Evolutionary conservation across 768 basidiomycete species (phyloP).

Genomic region (Mycena galericulata): DNA sequence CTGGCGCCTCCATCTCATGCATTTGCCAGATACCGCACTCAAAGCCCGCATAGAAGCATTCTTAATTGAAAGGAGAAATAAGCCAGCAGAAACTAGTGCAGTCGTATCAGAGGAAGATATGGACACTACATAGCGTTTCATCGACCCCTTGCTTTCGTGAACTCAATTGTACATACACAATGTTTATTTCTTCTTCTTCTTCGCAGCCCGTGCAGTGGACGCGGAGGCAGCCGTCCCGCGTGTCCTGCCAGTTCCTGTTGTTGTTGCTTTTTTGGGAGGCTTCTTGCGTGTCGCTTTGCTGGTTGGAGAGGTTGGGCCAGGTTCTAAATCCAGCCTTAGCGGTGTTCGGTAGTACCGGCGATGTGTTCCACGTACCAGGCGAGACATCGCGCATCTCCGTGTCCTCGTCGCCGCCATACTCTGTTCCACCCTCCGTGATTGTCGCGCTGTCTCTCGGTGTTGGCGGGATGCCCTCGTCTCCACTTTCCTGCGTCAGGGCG

Average conservation of each 20-base stretch:
- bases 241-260: neutral
- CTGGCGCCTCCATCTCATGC: no score
- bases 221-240: conserved; percentile 14
- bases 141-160: neutral
- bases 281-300: conserved; percentile 18
- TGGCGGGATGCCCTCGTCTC: conserved; percentile 71
- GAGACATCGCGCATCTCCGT: conserved; percentile 69
- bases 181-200: conserved; percentile 33
- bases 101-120: no score
- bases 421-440: conserved; percentile 78
- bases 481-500: conserved; percentile 85
- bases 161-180: conserved; percentile 10
- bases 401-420: conserved; percentile 74
- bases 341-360: neutral
- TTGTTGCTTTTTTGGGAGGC: conserved; percentile 14
- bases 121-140: conserved; percentile 23
- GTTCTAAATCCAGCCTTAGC: conserved; percentile 1
- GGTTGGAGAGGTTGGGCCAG: conserved; percentile 13
- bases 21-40: conserved; percentile 68
- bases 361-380: conserved; percentile 57
- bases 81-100: conserved; percentile 29
- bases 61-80: conserved; percentile 66
- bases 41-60: conserved; percentile 82
- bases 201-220: conserved; percentile 8
- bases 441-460: conserved; percentile 78